Conservation (phyloP, 2,329 filamentous ascomycete species). For the Clarireedia paspali region DNA sequence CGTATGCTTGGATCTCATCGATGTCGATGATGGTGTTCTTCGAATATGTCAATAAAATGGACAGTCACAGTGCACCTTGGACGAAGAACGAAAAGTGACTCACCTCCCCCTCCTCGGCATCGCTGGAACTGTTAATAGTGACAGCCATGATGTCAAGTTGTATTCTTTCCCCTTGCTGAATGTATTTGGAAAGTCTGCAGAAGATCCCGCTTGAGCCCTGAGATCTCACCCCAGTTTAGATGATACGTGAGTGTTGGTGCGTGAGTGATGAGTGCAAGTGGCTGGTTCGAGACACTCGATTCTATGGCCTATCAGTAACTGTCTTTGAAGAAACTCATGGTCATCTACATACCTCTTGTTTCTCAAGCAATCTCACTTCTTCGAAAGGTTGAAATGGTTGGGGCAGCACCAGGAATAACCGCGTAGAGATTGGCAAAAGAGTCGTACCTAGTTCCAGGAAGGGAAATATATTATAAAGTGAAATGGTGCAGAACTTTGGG, state of each 20-base stretch:
- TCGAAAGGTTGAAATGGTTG: too few relatives aligned
- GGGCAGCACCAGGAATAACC: too few relatives aligned
- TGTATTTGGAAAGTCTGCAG: background rate
- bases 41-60: background rate
- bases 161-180: too few relatives aligned
- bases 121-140: slow-evolving; percentile 5
- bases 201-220: background rate
- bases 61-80: background rate
- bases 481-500: background rate
- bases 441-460: background rate
- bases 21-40: slow-evolving; percentile 49
- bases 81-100: background rate
- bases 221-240: background rate
- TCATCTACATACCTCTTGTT: too few relatives aligned
- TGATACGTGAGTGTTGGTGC: too few relatives aligned
- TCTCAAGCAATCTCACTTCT: too few relatives aligned
- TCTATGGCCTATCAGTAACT: too few relatives aligned
- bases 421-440: too few relatives aligned
- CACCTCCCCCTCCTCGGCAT: slow-evolving; percentile 8
- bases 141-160: slow-evolving; percentile 1
- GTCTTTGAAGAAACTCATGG: too few relatives aligned
- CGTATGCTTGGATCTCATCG: slow-evolving; percentile 58
- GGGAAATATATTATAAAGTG: background rate
- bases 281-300: too few relatives aligned
- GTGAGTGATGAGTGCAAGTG: too few relatives aligned